phyloP scores from a whole-genome alignment of 805 yeast genomes.

The Kazachstania kunashirensis region DNA sequence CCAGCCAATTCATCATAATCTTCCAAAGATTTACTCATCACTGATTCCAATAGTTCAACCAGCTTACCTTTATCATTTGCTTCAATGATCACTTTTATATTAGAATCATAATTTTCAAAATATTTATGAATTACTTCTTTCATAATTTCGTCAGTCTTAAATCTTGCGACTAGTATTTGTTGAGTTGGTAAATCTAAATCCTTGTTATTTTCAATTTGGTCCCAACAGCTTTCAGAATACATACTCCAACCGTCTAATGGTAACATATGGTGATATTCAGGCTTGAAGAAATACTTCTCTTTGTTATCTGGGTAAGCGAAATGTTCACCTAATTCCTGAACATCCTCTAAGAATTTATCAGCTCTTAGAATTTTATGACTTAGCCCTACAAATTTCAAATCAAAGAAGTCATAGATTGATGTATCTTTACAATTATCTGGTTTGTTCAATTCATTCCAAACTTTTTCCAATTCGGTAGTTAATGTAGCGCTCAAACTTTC shows the following conservation, averaged over 20 bases:
- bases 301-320: constrained; percentile 32
- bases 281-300: constrained; percentile 41
- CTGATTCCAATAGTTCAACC: constrained; percentile 34
- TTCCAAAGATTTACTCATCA: constrained; percentile 40
- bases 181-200: constrained; percentile 96
- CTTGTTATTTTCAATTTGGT: constrained; percentile 83
- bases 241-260: constrained; percentile 96
- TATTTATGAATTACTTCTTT: constrained; percentile 41
- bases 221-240: constrained; percentile 88
- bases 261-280: constrained; percentile 68
- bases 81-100: constrained; percentile 22
- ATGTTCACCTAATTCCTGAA: constrained; percentile 52
- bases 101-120: constrained; percentile 28
- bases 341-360: constrained; percentile 41
- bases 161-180: constrained; percentile 87
- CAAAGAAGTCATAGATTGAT: constrained; percentile 67
- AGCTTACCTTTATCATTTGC: constrained; percentile 27
- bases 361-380: constrained; percentile 80
- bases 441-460: constrained; percentile 72
- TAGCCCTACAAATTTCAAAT: constrained; percentile 68
- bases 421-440: constrained; percentile 47
- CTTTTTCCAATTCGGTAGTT: constrained; percentile 56
- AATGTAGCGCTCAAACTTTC: constrained; percentile 60
- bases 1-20: constrained; percentile 65
- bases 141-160: constrained; percentile 86